phyloP scores from a whole-genome alignment of 1,139 yeast genomes.

The Geotrichum cucujoidarum region DNA sequence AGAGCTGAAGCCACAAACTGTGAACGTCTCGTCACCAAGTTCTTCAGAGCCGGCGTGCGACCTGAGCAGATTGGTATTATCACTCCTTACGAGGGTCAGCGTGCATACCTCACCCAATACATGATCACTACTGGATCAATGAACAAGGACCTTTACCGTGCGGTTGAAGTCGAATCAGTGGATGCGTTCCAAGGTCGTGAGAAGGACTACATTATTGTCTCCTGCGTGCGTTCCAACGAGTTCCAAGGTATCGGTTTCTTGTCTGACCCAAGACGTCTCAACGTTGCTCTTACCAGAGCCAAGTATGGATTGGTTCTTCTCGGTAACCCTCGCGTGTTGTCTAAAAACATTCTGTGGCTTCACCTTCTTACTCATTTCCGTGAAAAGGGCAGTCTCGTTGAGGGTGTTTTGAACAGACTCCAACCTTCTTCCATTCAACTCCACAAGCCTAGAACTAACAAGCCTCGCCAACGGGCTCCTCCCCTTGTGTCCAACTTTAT shows the following conservation, averaged over 20 bases:
- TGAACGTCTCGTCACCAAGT: constrained; percentile 68
- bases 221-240: constrained; percentile 90
- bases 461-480: not conserved
- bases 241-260: constrained; percentile 79
- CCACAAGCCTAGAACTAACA: constrained; percentile 22
- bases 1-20: constrained; percentile 89
- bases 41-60: constrained; percentile 73
- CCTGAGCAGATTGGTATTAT: constrained; percentile 87
- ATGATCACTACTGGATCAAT: constrained; percentile 70
- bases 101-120: constrained; percentile 75
- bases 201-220: constrained; percentile 80
- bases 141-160: constrained; percentile 56
- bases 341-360: constrained; percentile 73
- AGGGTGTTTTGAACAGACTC: constrained; percentile 81
- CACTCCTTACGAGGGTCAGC: constrained; percentile 93
- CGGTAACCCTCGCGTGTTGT: constrained; percentile 79
- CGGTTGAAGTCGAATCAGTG: constrained; percentile 85
- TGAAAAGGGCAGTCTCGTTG: constrained; percentile 83
- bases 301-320: constrained; percentile 75
- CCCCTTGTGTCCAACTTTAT: not conserved
- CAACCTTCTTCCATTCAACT: constrained; percentile 62
- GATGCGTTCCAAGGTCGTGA: constrained; percentile 97
- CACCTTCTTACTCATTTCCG: constrained; percentile 71
- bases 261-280: constrained; percentile 83
- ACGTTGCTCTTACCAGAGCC: constrained; percentile 90